Evolutionary conservation across 2,329 filamentous ascomycete species (phyloP), one percentile per base, ranked within the genome.

Genomic region (Venturia pyrina): DNA sequence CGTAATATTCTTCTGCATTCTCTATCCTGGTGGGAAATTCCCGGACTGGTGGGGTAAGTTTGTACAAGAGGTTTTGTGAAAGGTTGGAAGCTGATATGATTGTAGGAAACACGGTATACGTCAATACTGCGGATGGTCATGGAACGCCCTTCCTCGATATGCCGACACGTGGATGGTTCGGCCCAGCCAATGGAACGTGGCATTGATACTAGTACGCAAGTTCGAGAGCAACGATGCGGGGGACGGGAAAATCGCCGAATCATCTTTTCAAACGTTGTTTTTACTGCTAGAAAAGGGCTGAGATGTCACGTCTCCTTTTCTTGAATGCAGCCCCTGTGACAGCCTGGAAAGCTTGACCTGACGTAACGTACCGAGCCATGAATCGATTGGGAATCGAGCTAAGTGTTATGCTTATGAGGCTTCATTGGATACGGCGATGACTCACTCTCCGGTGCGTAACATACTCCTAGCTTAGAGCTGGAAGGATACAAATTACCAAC

Each of bases 1-100:
- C 43, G 67, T 69, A 70, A 72, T 28, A 72, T 73, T 67, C 70
- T 72, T 62, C 68, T 69, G 50, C 64, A 72, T 63, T 68, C 69
- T 50, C 63, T 71, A 56, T 69, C 68, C 66, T 67, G 67, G 67
- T 28, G 53, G 53, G 15, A 37, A 34, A 15, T 59, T 59, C 19
- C 53, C 70, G 59, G 66, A 68, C 57, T 72, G 70, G 70, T 72
- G 70, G 70, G 60, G 60, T 44, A 46, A 41, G 53, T 59, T 1
- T 15, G 37, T 37, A 7, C 1, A 53, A 5, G 21, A 28, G 15
- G 2, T 4, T 37, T 10, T 32, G 6, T 32, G 2, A 3, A n/a
- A n/a, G 24, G 21, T 37, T 59, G 1, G 32, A 37, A 37, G 6
- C 32, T 59, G 10, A 59, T 15, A 13, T 40, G 15, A 32, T 40